Evolutionary conservation across 75 land plant species (phyloP).

Genomic region (Larix kaempferi): DNA sequence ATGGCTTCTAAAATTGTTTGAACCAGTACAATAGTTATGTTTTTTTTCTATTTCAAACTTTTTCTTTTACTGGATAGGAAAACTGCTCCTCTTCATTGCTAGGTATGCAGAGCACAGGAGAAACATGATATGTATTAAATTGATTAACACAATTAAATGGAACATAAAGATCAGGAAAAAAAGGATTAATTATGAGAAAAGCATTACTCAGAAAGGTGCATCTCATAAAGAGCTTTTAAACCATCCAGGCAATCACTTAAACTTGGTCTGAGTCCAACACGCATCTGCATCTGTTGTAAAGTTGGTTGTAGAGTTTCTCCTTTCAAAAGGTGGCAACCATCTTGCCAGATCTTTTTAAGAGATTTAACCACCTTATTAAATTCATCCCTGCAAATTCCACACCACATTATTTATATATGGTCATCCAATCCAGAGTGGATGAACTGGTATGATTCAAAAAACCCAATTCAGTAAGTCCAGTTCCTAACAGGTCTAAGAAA

Average conservation of each 20-base stretch:
- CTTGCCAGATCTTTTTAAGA: slow-evolving; percentile 54
- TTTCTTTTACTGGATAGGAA: neutral
- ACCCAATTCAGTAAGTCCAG: neutral
- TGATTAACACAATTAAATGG: neutral
- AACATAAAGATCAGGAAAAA: neutral
- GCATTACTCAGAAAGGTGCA: slow-evolving; percentile 76
- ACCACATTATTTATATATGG: neutral
- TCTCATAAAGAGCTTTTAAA: slow-evolving; percentile 44
- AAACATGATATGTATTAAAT: neutral
- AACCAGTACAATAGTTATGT: neutral
- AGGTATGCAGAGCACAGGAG: neutral
- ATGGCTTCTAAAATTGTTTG: neutral
- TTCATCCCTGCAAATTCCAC: slow-evolving; percentile 38
- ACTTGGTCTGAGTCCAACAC: slow-evolving; percentile 61
- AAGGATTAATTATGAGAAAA: slow-evolving; percentile 6
- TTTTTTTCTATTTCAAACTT: neutral
- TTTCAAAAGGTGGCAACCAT: slow-evolving; percentile 46
- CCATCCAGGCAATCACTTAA: slow-evolving; percentile 67
- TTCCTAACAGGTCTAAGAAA: neutral
- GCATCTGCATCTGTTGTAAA: slow-evolving; percentile 53
- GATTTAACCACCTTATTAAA: slow-evolving; percentile 34
- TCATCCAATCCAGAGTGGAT: neutral
- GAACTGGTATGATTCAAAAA: neutral
- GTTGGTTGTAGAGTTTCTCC: slow-evolving; percentile 36
- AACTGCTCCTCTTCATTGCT: neutral